Base-by-base conservation (phyloP, 2,329 filamentous ascomycete species). In the Aureobasidium sp. region DNA sequence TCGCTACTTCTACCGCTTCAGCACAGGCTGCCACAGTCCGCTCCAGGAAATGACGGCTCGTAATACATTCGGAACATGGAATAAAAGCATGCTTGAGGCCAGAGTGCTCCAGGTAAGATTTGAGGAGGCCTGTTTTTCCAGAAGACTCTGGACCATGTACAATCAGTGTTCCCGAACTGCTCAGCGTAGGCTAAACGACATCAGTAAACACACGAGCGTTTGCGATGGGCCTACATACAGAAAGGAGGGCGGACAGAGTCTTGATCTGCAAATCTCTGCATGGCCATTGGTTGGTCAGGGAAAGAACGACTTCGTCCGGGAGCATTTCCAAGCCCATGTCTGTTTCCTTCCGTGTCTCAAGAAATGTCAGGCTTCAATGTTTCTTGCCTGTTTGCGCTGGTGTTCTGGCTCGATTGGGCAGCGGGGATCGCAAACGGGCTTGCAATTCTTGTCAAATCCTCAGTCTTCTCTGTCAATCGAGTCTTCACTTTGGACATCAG, bases 61-160 rank as follows among this genome's bases (percentile, higher is more conserved):
- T 91, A 65, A 95, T 87, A 71, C 89, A 93, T 76, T 93, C 89
- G 66, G 82, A 78, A 24, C 85, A 89, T 67, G 84, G 85, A 64
- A 93, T 76, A 33, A 89, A 77, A 40, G 85, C 82, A 68, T 87
- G 82, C 27, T 76, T 75, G 17, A 86, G 69, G 8, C 66, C 67
- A 12, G 82, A 76, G 0, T 71, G 69, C 31, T 81, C 71, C 2
- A 95, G 81, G 17, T 91, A 81, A 3, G 81, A 79, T 62, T 80
- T 79, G 3, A 87, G 79, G 56, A 96, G 81, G 52, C 84, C 83
- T 35, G 85, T 90, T 76, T 97, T 97, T 44, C 91, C 93, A 0
- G 92, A 96, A 2, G 91, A 88, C 69, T 92, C 86, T 33, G 91
- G 84, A 56, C 94, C 94, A 73, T 97, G 86, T 53, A 95, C 74